These are phyloP conservation scores for Cryptococcus wingfieldii DNA, from an alignment of 1,284 basidiomycete genomes.

Conservation along the genomic window DNA sequence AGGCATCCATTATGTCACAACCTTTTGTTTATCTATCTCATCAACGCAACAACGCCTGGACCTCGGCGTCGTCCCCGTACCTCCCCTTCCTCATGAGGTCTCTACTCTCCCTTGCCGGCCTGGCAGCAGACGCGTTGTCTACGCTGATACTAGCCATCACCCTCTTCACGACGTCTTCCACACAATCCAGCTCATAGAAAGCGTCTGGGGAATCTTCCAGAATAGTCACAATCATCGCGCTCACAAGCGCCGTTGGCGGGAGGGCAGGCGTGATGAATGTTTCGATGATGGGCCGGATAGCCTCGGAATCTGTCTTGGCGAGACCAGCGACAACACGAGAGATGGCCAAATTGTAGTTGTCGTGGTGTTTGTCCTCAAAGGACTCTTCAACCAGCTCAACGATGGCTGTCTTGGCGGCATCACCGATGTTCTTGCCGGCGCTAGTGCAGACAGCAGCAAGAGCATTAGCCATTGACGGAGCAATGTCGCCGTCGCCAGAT, in stretches of 20 bases:
- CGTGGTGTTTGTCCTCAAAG: conserved; percentile 68
- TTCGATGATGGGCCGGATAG: conserved; percentile 66
- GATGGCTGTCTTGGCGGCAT: conserved; percentile 66
- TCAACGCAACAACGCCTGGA: conserved; percentile 8
- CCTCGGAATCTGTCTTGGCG: conserved; percentile 58
- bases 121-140: conserved; percentile 66
- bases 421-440: conserved; percentile 70
- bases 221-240: conserved; percentile 63
- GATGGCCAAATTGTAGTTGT: conserved; percentile 67
- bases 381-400: conserved; percentile 73
- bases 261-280: conserved; percentile 36
- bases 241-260: conserved; percentile 50
- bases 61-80: conserved; percentile 12
- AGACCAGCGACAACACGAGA: conserved; percentile 66
- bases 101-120: conserved; percentile 78
- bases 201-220: conserved; percentile 57
- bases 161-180: conserved; percentile 68
- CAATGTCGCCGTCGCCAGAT: conserved; percentile 66
- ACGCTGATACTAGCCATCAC: conserved; percentile 64
- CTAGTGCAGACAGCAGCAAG: conserved; percentile 71
- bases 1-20: background rate
- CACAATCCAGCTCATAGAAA: conserved; percentile 60
- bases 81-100: conserved; percentile 60
- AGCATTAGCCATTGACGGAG: conserved; percentile 69
- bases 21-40: background rate